These are phyloP conservation scores for Backusella westeae DNA, from an alignment of 192 early-diverging fungal genomes.

Conservation along the genomic window DNA sequence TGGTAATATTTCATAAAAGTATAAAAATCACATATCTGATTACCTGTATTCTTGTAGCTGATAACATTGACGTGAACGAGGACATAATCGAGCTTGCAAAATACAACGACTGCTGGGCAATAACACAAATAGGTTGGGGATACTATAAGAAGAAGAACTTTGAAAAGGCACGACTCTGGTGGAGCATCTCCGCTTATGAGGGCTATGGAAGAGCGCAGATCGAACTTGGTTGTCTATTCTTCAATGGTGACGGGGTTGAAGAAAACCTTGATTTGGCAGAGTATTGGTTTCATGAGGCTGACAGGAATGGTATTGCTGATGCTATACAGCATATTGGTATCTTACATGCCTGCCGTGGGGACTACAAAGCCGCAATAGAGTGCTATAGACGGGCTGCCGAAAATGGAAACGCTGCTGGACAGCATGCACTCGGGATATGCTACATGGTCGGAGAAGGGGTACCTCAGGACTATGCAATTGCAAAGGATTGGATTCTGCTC, in stretches of 20 bases:
- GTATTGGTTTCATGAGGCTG: not conserved
- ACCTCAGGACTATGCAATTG: not conserved
- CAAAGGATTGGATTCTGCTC: not conserved
- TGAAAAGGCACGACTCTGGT: not conserved
- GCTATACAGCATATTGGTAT: not conserved
- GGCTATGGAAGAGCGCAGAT: not conserved
- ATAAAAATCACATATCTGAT: no score
- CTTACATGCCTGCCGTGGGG: not conserved
- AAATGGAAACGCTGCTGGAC: not conserved
- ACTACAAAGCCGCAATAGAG: not conserved
- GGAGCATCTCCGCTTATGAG: not conserved
- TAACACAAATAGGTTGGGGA: not conserved
- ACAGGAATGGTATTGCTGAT: not conserved
- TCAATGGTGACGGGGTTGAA: not conserved
- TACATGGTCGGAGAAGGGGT: not conserved
- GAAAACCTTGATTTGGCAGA: not conserved
- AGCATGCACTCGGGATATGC: not conserved
- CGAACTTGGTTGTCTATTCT: not conserved
- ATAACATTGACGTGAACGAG: not conserved
- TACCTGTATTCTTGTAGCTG: not conserved
- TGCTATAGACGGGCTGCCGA: not conserved
- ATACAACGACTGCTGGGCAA: not conserved
- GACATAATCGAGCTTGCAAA: not conserved
- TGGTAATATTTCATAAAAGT: not conserved
- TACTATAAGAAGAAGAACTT: not conserved